Conservation (phyloP, 2,329 filamentous ascomycete genomes). For the Fusarium pseudonygamai region DNA sequence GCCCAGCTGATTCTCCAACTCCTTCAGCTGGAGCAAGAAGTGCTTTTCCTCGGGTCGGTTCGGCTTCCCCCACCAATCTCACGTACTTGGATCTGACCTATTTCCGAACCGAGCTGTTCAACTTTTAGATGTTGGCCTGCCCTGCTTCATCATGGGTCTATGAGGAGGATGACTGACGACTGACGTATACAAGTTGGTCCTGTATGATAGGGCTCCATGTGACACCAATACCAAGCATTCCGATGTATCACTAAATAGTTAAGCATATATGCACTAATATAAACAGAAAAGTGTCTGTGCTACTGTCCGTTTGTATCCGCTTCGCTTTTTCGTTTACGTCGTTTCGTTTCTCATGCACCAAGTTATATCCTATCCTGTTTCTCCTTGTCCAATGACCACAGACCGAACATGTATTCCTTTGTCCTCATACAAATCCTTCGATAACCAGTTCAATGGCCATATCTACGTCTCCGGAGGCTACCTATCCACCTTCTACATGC, state of each 20-base stretch:
- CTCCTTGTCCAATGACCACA: constrained; percentile 5
- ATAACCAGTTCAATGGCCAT: constrained; percentile 8
- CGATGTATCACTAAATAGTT: not conserved
- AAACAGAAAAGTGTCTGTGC: not conserved
- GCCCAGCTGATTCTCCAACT: not conserved
- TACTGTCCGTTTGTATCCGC: constrained; percentile 5
- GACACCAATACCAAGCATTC: not conserved
- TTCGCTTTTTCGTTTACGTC: constrained; percentile 20
- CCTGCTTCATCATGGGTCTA: not conserved
- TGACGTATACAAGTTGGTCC: not conserved
- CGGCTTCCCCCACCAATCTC: constrained; percentile 1
- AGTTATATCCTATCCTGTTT: constrained; percentile 14
- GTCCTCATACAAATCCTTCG: constrained; percentile 1
- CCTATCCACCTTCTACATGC: constrained; percentile 28
- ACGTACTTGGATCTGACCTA: not conserved
- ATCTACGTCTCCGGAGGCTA: constrained; percentile 7
- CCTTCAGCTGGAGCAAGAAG: not conserved
- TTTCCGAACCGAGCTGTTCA: constrained; percentile 19
- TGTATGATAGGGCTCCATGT: not conserved
- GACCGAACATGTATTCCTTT: not conserved
- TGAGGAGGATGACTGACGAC: not conserved
- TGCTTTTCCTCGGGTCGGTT: constrained; percentile 11
- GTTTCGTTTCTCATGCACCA: constrained; percentile 33
- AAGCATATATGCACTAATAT: not conserved
- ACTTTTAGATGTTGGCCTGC: not conserved